Evolutionary conservation across 768 basidiomycete genomes (phyloP).

Genomic region (Macrolepiota dolichaula): DNA sequence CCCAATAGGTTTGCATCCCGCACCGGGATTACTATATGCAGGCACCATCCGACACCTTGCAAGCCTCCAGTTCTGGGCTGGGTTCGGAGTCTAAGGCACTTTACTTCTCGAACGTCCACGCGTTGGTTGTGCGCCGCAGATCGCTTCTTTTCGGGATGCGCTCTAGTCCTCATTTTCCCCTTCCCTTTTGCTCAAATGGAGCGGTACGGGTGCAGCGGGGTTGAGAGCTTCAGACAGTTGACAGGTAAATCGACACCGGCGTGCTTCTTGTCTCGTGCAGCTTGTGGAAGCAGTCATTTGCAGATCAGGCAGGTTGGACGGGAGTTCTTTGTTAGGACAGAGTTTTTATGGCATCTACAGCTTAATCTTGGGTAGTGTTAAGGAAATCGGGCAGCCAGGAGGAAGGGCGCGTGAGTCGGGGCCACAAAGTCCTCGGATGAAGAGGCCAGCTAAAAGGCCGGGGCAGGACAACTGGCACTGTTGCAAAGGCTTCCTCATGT

Average conservation of each 20-base stretch:
- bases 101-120: constrained; percentile 6
- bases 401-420: constrained; percentile 8
- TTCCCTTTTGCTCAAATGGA: not conserved
- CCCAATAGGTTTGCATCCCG: not conserved
- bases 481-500: constrained; percentile 20
- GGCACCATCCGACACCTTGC: not conserved
- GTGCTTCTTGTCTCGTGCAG: constrained; percentile 5
- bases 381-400: constrained; percentile 13
- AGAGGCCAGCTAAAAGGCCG: constrained; percentile 9
- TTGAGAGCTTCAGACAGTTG: not conserved
- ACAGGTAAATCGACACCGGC: not conserved
- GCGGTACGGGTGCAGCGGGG: not conserved
- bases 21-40: constrained; percentile 2
- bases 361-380: constrained; percentile 11
- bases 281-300: constrained; percentile 7
- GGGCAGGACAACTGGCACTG: not conserved
- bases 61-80: not conserved
- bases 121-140: constrained; percentile 12
- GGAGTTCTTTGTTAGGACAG: constrained; percentile 10
- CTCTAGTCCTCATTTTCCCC: not conserved
- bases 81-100: constrained; percentile 1
- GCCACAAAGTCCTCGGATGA: constrained; percentile 11
- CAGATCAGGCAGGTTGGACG: constrained; percentile 10
- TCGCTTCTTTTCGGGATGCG: constrained; percentile 1
- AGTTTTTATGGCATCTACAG: constrained; percentile 13